phyloP scores from a whole-genome alignment of 2,329 filamentous ascomycete species.

The Phaeosphaeriaceae sp. region DNA sequence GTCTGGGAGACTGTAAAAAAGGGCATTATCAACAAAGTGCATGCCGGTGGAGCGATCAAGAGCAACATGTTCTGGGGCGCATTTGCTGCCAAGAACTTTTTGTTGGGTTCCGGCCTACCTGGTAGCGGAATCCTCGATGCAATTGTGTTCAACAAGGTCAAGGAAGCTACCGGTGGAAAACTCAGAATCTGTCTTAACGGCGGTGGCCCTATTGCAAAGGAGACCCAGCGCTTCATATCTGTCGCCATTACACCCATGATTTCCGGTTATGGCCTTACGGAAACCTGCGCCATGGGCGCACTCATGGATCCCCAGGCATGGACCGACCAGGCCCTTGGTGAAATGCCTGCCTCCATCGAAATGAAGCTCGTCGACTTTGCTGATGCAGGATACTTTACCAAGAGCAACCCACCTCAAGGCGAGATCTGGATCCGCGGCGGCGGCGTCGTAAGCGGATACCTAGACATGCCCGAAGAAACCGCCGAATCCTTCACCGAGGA shows the following conservation, averaged over 20 bases:
- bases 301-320: constrained; percentile 84
- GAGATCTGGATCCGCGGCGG: constrained; percentile 89
- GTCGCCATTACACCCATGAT: constrained; percentile 95
- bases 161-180: constrained; percentile 84
- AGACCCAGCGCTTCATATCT: constrained; percentile 89
- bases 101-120: constrained; percentile 66
- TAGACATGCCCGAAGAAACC: constrained; percentile 85
- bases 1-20: constrained; percentile 99
- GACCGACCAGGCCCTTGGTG: constrained; percentile 77
- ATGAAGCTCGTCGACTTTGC: constrained; percentile 90
- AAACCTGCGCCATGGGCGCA: constrained; percentile 86
- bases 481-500: constrained; percentile 76
- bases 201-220: constrained; percentile 85
- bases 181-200: constrained; percentile 94
- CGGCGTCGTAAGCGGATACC: constrained; percentile 79
- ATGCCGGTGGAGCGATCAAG: constrained; percentile 71
- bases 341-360: constrained; percentile 78
- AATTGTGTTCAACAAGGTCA: constrained; percentile 90
- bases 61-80: constrained; percentile 80
- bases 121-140: constrained; percentile 75
- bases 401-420: constrained; percentile 80
- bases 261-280: constrained; percentile 89
- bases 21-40: constrained; percentile 82
- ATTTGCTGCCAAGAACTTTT: constrained; percentile 65
- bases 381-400: constrained; percentile 83